Percentiles rank a stretch among this genome's conserved stretches.
phyloP scores from a whole-genome alignment of 1,139 yeast species.

The Kodamaea sp. region DNA sequence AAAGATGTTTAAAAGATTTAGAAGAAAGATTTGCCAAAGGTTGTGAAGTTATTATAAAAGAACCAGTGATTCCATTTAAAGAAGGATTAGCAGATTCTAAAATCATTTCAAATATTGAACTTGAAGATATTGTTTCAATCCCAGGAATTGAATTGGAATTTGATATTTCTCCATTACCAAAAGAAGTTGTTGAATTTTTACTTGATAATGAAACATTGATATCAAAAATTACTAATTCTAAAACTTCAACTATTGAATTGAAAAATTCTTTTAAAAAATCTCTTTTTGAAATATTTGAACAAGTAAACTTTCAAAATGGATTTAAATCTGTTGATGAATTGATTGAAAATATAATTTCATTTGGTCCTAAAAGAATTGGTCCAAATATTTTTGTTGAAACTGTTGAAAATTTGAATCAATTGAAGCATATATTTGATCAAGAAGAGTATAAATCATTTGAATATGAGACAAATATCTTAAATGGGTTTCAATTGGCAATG shows the following conservation, averaged over 20 bases:
- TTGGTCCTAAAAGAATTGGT: constrained; percentile 78
- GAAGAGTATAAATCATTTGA: constrained; percentile 29
- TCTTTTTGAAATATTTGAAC: constrained; percentile 30
- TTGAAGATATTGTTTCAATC: constrained; percentile 27
- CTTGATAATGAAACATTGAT: constrained; percentile 41
- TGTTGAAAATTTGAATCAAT: constrained; percentile 27
- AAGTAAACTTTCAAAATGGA: constrained; percentile 18
- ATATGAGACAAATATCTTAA: constrained; percentile 64
- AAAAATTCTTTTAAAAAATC: constrained; percentile 20
- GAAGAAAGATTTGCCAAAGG: constrained; percentile 86
- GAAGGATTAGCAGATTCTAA: constrained; percentile 62
- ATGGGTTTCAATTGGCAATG: constrained; percentile 83
- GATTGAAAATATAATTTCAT: constrained; percentile 51
- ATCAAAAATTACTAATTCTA: constrained; percentile 17
- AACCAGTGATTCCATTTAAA: constrained; percentile 92
- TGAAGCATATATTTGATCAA: constrained; percentile 28
- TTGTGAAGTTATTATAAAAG: constrained; percentile 78
- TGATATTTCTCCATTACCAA: constrained; percentile 58
- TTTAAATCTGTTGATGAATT: constrained; percentile 22
- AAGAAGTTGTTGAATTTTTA: constrained; percentile 48
- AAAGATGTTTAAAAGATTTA: constrained; percentile 84
- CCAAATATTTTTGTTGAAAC: constrained; percentile 71
- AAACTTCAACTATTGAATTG: constrained; percentile 15
- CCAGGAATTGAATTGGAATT: constrained; percentile 49
- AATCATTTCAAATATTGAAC: constrained; percentile 12